Conservation (phyloP, 176 grass and related monocot species). For the Aegilops umbellulata region DNA sequence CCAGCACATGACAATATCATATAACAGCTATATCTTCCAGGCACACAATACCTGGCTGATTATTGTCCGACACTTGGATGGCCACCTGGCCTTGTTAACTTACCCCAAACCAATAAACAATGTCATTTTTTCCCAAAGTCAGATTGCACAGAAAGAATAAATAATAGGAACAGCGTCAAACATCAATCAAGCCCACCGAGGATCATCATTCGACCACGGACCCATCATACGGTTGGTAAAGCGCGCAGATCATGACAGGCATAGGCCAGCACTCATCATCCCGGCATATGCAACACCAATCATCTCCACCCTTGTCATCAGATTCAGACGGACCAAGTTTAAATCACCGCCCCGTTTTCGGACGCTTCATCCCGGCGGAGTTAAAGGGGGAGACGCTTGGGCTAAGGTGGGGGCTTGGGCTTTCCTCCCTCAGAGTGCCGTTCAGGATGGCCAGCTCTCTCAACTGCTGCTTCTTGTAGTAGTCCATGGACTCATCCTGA, state of each 20-base stretch:
- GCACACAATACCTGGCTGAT: constrained; percentile 45
- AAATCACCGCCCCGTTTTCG: constrained; percentile 85
- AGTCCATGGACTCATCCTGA: constrained; percentile 98
- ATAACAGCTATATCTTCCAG: constrained; percentile 43
- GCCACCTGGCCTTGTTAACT: constrained; percentile 63
- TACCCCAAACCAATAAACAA: constrained; percentile 83
- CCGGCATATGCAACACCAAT: constrained; percentile 51
- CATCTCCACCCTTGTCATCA: constrained; percentile 52
- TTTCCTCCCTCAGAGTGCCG: constrained; percentile 91
- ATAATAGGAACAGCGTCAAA: constrained; percentile 54
- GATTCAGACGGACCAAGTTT: constrained; percentile 1
- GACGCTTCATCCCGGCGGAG: constrained; percentile 82
- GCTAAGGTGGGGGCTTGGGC: constrained; percentile 77
- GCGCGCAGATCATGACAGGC: constrained; percentile 46
- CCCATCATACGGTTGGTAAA: constrained; percentile 30
- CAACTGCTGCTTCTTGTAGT: constrained; percentile 95
- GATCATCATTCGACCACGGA: constrained; percentile 31
- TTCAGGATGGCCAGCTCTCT: constrained; percentile 94
- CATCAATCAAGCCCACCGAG: constrained; percentile 42
- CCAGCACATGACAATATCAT: constrained; percentile 29
- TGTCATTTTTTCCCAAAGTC: constrained; percentile 41
- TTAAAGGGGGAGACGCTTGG: constrained; percentile 92
- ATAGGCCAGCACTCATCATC: constrained; percentile 57
- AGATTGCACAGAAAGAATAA: constrained; percentile 67
- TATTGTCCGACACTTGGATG: constrained; percentile 41